These are phyloP conservation scores for Macrotyloma uniflorum DNA, from an alignment of 306 rosid species.

Conservation along the genomic window DNA sequence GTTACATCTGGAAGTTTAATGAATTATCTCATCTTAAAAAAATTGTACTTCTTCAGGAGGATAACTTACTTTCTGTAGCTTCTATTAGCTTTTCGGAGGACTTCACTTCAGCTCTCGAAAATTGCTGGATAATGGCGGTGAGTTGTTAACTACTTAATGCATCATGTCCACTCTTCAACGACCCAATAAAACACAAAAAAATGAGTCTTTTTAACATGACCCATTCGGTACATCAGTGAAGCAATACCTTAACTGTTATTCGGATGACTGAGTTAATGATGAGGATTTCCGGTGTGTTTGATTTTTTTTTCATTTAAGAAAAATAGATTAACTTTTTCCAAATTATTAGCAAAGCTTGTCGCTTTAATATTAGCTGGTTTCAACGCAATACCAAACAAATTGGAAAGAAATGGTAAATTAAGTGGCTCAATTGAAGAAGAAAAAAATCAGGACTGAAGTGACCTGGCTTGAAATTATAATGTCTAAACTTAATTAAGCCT, in stretches of 20 bases:
- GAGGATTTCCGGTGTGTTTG: not conserved
- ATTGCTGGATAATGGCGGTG: slow-evolving; percentile 75
- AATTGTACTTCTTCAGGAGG: slow-evolving; percentile 57
- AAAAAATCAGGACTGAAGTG: slow-evolving; percentile 15
- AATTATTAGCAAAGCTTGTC: too few species aligned
- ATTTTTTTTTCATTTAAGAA: too few species aligned
- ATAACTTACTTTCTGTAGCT: slow-evolving; percentile 71
- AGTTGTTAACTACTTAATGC: slow-evolving; percentile 47
- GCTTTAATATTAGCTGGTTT: too few species aligned
- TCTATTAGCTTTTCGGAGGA: slow-evolving; percentile 74
- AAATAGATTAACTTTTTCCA: not conserved
- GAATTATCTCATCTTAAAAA: slow-evolving; percentile 24
- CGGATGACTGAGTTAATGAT: not conserved
- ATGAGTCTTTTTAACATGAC: not conserved
- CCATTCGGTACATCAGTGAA: not conserved
- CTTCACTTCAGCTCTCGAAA: slow-evolving; percentile 61
- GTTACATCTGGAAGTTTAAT: not conserved
- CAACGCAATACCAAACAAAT: not conserved
- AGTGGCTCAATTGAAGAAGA: not conserved
- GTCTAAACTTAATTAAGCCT: not conserved
- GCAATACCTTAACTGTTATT: not conserved
- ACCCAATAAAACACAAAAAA: not conserved
- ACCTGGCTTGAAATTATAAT: not conserved
- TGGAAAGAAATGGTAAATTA: not conserved
- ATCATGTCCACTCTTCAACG: not conserved